Percentiles rank a stretch among this genome's conserved stretches.
phyloP scores from a whole-genome alignment of 768 basidiomycete genomes.

The Melanogaster broomeanus region DNA sequence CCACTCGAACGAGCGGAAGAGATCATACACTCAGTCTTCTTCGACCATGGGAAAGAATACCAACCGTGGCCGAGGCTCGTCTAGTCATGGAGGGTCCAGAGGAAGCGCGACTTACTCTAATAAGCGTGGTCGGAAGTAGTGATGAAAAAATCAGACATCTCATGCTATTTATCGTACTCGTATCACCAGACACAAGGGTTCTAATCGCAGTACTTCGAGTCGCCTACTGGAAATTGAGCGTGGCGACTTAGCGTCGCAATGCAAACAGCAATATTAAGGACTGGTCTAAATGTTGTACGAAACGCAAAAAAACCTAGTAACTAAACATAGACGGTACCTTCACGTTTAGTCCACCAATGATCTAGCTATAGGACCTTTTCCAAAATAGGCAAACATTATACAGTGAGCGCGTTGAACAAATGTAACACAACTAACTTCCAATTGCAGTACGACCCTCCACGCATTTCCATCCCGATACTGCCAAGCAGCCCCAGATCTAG shows the following conservation, averaged over 20 bases:
- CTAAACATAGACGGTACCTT: too few species aligned
- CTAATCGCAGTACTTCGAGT: not conserved
- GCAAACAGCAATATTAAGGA: too few species aligned
- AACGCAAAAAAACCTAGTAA: too few species aligned
- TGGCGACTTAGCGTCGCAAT: too few species aligned
- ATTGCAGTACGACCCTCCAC: too few species aligned
- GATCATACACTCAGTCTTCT: not conserved
- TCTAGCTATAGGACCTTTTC: too few species aligned
- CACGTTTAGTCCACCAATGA: too few species aligned
- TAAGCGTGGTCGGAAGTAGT: slow-evolving; percentile 6
- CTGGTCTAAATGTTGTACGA: too few species aligned
- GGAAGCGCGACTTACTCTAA: not conserved
- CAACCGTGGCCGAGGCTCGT: not conserved
- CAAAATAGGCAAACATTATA: not conserved
- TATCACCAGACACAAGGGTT: too few species aligned
- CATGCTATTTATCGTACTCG: too few species aligned
- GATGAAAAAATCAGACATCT: not conserved
- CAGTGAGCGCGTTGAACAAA: not conserved
- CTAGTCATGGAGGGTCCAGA: not conserved
- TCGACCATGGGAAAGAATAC: not conserved
- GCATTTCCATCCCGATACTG: slow-evolving; percentile 1
- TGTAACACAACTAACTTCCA: too few species aligned
- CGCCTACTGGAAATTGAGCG: not conserved
- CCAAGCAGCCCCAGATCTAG: not conserved
- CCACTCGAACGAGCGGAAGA: slow-evolving; percentile 11